phyloP scores from a whole-genome alignment of 225 moss, liverwort and hornwort genomes.

The Ulota crispa region DNA sequence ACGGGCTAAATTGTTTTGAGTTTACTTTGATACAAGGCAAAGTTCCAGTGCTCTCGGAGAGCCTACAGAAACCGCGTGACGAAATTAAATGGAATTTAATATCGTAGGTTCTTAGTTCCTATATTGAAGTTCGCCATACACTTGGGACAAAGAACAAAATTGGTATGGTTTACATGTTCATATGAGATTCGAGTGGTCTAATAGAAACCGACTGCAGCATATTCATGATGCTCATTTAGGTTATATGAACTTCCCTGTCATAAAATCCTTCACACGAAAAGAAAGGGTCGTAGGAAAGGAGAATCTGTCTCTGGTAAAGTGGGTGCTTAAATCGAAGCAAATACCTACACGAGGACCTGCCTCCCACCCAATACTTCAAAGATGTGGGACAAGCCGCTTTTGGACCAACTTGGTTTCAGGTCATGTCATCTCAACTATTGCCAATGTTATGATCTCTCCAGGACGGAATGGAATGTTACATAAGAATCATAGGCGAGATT shows the following conservation, averaged over 20 bases:
- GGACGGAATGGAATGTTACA: no score
- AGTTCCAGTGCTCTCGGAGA: background rate
- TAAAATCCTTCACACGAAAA: background rate
- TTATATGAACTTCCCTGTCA: background rate
- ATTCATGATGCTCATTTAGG: background rate
- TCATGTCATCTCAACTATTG: background rate
- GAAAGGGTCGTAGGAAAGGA: background rate
- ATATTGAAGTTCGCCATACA: background rate
- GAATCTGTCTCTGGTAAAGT: background rate
- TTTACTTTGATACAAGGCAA: background rate
- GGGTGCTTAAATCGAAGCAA: background rate
- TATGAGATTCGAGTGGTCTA: background rate
- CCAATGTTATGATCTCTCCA: background rate
- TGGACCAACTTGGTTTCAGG: background rate
- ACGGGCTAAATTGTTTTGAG: background rate
- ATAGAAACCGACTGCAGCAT: background rate
- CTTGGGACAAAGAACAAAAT: background rate
- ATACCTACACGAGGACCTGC: background rate
- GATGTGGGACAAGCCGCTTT: background rate
- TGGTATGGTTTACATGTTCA: background rate
- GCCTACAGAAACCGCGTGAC: background rate
- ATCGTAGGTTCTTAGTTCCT: background rate
- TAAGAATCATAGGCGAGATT: no score
- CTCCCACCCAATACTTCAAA: background rate
- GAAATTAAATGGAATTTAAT: background rate